Base-by-base conservation (phyloP, 23 red algal species). In the Gracilaria gracilis region DNA sequence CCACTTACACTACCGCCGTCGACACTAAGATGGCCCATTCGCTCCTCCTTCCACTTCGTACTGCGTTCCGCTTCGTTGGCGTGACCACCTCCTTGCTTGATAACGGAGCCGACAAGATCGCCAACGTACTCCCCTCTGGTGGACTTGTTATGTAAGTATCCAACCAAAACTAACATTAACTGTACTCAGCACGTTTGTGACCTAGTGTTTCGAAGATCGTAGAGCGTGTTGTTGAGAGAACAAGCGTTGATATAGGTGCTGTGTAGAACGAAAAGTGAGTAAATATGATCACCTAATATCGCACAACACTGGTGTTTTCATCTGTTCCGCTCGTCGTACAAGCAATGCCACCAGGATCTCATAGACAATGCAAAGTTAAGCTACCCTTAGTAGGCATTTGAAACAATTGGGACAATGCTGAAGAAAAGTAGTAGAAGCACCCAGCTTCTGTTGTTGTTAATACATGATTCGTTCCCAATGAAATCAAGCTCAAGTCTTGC, bases 1-100 rank as follows among this genome's bases (percentile, higher is more conserved):
- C 87, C 17, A 90, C 87, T 29, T 90, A 90, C 47, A 90, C 87
- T 31, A 64, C 48, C 13, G 87, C 87, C 31, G 87, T 90, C 25
- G 74, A 90, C 58, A 79, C 58, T 17, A 75, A 75, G 23, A 80
- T 55, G 31, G 87, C 87, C 19, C 87, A 90, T 57, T 90, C 87
- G 11, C 49, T 90, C 23, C 74, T 90, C 29, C 67, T 74, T 13
- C 87, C 87, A 4, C 47, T 90, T 42, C 71, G 87, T 64, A 25
- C 71, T 24, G 50, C 48, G 12, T 90, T 76, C 75, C 79, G 79
- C 64, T 40, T 65, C 54, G 54, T 37, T 59, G 54, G 87, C 28
- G 61, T 71, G 73, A 81, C 71, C 53, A 61, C 74, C 21, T 79
- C 74, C n/a, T 39, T 69, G 40, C 57, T 90, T 32, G 87, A 90